Base-by-base conservation (phyloP, 202 grass and related monocot genomes). In the Alloteropsis angusta region DNA sequence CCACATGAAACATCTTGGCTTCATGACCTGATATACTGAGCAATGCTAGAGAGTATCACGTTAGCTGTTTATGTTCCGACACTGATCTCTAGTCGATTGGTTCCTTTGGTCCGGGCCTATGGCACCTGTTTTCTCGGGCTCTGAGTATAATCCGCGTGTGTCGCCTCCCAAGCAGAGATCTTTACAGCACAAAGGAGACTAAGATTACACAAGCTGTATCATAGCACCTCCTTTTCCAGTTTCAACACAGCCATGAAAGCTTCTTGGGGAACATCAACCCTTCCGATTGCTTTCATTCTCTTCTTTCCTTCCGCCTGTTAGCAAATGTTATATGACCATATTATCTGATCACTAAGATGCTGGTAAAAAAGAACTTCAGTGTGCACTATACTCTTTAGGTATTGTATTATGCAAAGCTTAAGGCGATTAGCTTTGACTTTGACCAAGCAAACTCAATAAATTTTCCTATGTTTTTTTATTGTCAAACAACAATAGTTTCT, bases 171-270 rank as follows among this genome's bases (percentile, higher is more conserved):
- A 48, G 36, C 3, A 8, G 75, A 67, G 14, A 62, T 68, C 67
- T 62, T 43, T 47, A 81, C 47, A 12, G 45, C 23, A 65, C 63
- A 36, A 63, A 26, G 15, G 37, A 63, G 44, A 32, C 21, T 21
- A 47, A 48, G 44, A 8, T 71, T 57, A 52, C 16, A 57, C 16
- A 12, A 53, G 11, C 35, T 50, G 14, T 39, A 72, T 90, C 83
- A 97, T 17, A 97, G 80, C 30, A 97, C 95, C 83, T 97, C 95
- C 74, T 97, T 97, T 47, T 97, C 95, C 68, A 97, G 84, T 80
- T 83, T 92, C 82, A 97, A 68, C 21, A 97, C 95, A 45, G 95
- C 95, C 95, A 97, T 97, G 65, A 94, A 97, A 79, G 95, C 95
- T 81, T 97, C 95, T 79, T 97, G 95, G 47, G 95, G 95, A 73